A percentile compares a stretch with the other conserved stretches of the same genome.
Conservation (phyloP, 176 grass and related monocot species). For the Oryza brachyantha region DNA sequence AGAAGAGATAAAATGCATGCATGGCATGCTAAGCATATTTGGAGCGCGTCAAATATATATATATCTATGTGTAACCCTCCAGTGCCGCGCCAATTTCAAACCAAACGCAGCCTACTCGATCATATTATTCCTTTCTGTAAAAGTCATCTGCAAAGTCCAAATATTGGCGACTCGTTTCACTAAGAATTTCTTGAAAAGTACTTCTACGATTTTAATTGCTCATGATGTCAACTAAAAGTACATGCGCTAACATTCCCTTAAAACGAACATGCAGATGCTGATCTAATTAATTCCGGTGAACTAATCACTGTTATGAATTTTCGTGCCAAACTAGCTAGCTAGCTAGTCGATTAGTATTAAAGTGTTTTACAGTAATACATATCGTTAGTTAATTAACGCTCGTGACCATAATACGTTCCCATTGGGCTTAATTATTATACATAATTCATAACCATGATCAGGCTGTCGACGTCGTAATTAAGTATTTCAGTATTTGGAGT, state of each 20-base stretch:
- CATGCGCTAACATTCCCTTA: not conserved
- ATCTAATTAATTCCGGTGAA: not conserved
- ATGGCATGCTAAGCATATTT: not conserved
- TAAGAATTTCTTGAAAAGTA: not conserved
- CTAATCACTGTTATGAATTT: not conserved
- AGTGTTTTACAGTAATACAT: conserved; percentile 1
- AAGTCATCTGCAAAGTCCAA: conserved; percentile 26
- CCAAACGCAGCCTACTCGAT: conserved; percentile 28
- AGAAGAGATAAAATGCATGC: not conserved
- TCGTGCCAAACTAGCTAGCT: not conserved
- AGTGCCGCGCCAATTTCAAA: conserved; percentile 20
- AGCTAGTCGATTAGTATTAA: not conserved
- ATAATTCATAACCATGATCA: not conserved
- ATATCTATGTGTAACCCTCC: not conserved
- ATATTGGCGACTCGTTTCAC: not conserved
- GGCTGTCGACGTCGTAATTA: no score
- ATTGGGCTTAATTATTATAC: not conserved
- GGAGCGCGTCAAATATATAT: not conserved
- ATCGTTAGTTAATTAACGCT: not conserved
- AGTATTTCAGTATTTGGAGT: not conserved
- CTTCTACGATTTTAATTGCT: not conserved
- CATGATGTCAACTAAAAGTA: not conserved
- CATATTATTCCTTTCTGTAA: conserved; percentile 12
- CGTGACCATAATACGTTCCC: not conserved
- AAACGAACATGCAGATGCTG: not conserved